Percentiles rank a stretch among this genome's conserved stretches.
Conservation (phyloP, 2,329 filamentous ascomycete species). For the Colletotrichum higginsianum region DNA sequence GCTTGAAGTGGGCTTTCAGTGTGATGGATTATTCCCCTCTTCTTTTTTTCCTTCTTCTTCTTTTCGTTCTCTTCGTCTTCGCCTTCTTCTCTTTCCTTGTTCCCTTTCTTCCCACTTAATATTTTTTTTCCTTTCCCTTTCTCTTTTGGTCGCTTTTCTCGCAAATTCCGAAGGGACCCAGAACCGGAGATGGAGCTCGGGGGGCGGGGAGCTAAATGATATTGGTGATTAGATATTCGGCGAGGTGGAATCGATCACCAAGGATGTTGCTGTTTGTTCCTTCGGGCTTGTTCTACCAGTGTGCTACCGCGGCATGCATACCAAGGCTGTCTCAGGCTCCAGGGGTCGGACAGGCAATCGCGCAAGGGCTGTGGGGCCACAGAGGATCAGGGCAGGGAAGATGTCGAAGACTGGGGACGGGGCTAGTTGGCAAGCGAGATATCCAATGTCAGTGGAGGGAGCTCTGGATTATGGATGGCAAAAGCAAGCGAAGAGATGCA, state of each 20-base stretch:
- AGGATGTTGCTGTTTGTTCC: slow-evolving; percentile 39
- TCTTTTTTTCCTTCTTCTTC: neutral
- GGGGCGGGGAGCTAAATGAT: slow-evolving; percentile 31
- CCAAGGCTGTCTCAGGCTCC: slow-evolving; percentile 41
- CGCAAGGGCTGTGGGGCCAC: slow-evolving; percentile 37
- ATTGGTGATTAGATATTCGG: slow-evolving; percentile 40
- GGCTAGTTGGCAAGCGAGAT: slow-evolving; percentile 42
- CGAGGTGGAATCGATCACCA: slow-evolving; percentile 40
- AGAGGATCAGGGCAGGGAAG: slow-evolving; percentile 42
- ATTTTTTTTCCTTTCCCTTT: slow-evolving; percentile 19
- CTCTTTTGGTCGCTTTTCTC: slow-evolving; percentile 19
- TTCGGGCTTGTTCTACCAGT: slow-evolving; percentile 32
- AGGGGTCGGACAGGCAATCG: slow-evolving; percentile 38
- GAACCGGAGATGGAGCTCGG: slow-evolving; percentile 33
- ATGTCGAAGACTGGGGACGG: slow-evolving; percentile 40
- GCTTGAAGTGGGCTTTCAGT: slow-evolving; percentile 14
- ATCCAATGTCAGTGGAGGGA: slow-evolving; percentile 41
- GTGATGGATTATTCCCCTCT: slow-evolving; percentile 29
- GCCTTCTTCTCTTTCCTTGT: neutral
- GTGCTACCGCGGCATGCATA: slow-evolving; percentile 39
- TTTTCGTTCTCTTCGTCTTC: slow-evolving; percentile 17
- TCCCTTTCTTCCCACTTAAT: slow-evolving; percentile 26
- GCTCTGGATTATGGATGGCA: slow-evolving; percentile 19
- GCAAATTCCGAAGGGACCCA: slow-evolving; percentile 33
- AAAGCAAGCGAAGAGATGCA: slow-evolving; percentile 31